phyloP scores from a whole-genome alignment of 305 asterid genomes.

The Fraxinus platypoda region DNA sequence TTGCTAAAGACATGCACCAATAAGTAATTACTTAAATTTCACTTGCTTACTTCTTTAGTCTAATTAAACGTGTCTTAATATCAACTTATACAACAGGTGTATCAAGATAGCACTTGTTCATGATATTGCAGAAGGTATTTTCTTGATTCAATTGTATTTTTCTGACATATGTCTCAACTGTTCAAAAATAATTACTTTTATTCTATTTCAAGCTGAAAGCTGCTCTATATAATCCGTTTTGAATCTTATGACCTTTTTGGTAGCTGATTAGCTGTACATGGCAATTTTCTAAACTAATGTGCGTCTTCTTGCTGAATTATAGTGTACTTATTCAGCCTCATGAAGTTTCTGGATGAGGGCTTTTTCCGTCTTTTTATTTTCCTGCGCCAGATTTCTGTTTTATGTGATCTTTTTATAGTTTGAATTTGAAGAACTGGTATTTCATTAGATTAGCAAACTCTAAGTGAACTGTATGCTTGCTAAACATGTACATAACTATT shows the following conservation, averaged over 20 bases:
- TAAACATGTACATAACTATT: not conserved
- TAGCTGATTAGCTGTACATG: not conserved
- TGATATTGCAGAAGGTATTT: conserved; percentile 92
- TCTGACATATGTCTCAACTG: not conserved
- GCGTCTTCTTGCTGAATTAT: not conserved
- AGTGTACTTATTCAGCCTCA: not conserved
- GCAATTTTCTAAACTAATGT: not conserved
- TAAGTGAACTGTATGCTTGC: not conserved
- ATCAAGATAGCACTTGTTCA: conserved; percentile 95
- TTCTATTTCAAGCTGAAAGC: not conserved
- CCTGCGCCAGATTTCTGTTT: not conserved
- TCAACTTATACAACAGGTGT: conserved; percentile 57
- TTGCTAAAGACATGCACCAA: not conserved
- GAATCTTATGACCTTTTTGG: not conserved
- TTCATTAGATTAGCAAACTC: not conserved
- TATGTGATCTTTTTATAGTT: not conserved
- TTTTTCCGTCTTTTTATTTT: not conserved
- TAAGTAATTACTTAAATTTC: not conserved
- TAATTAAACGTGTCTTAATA: conserved; percentile 7
- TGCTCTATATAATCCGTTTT: not conserved
- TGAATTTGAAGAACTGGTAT: not conserved
- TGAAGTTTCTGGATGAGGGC: not conserved
- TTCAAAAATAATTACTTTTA: not conserved
- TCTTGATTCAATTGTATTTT: conserved; percentile 2
- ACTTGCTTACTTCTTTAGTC: not conserved